A percentile compares a stretch with the other conserved stretches of the same genome.
phyloP scores from a whole-genome alignment of 2,329 filamentous ascomycete genomes.

The Amauroascus niger region DNA sequence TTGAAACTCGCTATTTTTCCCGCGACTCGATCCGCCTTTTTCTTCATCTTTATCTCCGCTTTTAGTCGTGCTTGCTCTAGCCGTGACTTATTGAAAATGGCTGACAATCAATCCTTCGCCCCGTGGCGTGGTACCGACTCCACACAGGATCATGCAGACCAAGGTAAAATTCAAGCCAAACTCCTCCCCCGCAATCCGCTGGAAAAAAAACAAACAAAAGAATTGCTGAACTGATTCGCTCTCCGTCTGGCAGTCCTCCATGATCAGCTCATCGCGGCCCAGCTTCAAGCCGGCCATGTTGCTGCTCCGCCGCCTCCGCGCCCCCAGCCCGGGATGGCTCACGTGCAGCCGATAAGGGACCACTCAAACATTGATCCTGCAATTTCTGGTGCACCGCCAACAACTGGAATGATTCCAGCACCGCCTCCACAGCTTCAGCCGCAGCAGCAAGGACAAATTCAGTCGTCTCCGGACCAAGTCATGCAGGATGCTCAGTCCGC shows the following conservation, averaged over 20 bases:
- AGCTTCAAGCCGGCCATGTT: slow-evolving; percentile 26
- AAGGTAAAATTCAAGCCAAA: slow-evolving; percentile 28
- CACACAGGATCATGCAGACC: slow-evolving; percentile 37
- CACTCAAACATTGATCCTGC: slow-evolving; percentile 51
- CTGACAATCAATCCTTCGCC: background rate
- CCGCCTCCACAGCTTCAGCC: slow-evolving; percentile 12
- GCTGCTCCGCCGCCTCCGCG: slow-evolving; percentile 40
- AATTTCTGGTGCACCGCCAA: slow-evolving; percentile 38
- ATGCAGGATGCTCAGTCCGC: slow-evolving; percentile 32
- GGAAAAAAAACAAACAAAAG: no score
- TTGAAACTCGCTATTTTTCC: background rate
- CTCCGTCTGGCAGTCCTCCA: slow-evolving; percentile 50
- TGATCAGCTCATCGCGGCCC: slow-evolving; percentile 50
- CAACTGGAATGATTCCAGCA: slow-evolving; percentile 19
- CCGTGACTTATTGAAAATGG: no score
- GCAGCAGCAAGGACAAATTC: slow-evolving; percentile 21
- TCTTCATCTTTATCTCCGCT: no score
- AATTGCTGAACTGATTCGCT: slow-evolving; percentile 11
- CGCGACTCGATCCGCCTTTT: background rate
- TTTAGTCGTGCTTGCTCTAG: no score
- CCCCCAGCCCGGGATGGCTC: slow-evolving; percentile 34
- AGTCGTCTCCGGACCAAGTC: background rate
- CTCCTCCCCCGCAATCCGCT: background rate
- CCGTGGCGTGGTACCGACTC: slow-evolving; percentile 14
- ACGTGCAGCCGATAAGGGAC: slow-evolving; percentile 26